Evolutionary conservation across 768 basidiomycete genomes (phyloP), one percentile per base, ranked within the genome.

Genomic region (Serendipita vermifera): DNA sequence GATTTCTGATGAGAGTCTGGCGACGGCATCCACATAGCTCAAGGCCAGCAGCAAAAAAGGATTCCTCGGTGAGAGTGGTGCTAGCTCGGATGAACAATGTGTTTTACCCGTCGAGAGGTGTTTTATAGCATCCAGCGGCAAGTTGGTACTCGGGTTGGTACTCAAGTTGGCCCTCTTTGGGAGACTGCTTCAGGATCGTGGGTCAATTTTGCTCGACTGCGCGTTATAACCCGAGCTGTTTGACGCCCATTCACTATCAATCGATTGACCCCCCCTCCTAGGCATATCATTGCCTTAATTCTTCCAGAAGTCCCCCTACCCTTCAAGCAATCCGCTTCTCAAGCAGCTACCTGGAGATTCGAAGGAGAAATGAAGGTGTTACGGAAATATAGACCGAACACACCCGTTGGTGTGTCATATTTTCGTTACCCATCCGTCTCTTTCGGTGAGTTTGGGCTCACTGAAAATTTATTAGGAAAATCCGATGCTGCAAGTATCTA

Each of bases 61-160:
- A 32, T 78, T 81, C 72, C 70, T 82, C 38, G 80, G 81, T 35
- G 81, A 82, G 63, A 74, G 80, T 33, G 80, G 80, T 57, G 73
- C 76, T 39, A 80, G 70, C 38, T 67, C 66, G 54, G 68, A 70
- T 62, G 33, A 43, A 9, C 41, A 24, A 3, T 57, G 56, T 39
- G 29, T 48, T 22, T 22, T 29, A 15, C 78, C 79, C 35, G 69
- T 81, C 17, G 69, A 74, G 57, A 75, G 79, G 79, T 78, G 13
- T 62, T 82, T 26, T 80, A 78, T 67, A 61, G 71, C 54, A 76
- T 82, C 77, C 81, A 81, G 63, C 67, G 74, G 60, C 71, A 15
- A 9, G 20, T 20, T 26, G 17, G 46, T 51, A 26, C n/a, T 20
- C 27, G 17, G 11, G 5, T 38, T 24, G 15, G n/a, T 40, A 15